Base-by-base conservation (phyloP, 202 grass and related monocot species). In the Carex arenaria region DNA sequence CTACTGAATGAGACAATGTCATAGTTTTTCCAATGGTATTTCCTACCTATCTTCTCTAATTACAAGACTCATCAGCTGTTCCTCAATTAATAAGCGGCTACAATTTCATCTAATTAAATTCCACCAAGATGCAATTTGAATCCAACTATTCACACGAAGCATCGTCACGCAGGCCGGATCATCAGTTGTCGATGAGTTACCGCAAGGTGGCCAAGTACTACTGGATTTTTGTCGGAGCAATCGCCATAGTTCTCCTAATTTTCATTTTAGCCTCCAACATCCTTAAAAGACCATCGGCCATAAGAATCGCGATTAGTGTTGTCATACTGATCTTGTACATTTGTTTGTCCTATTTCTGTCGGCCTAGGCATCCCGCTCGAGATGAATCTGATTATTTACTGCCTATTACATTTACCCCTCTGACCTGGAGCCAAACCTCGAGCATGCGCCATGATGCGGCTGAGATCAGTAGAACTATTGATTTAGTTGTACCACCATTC, bases 1-100 rank as follows among this genome's bases (percentile, higher is more conserved):
- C 53, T 11, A 19, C 13, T 11, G 73, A 59, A 78, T 18, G 73
- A 78, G 73, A 78, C 51, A 78, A 78, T 78, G 53, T 78, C 73
- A 38, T 32, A 78, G 38, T 40, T 80, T 81, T 30, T 51, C 23
- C 38, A 47, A 18, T 26, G 19, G 10, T 17, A 23, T 13, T 13
- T 61, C 3, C 1, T 63, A 31, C 7, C 8, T 63, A 17, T 57
- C 23, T 51, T 38, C 7, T 26, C 38, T 14, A 62, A 26, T 51
- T 60, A 65, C 20, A 43, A 30, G 5, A 47, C 32, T 34, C 49
- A 76, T 8, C 7, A 7, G 26, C 32, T 4, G 1, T 40, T 67
- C 13, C 32, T 67, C 32, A 3, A 17, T 56, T 54, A 4, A 31
- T 64, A 51, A 47, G 4, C 7, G 0, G 13, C 42, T 64, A 23